These are phyloP conservation scores for Corylus avellana DNA, from an alignment of 306 rosid genomes.

Conservation along the genomic window DNA sequence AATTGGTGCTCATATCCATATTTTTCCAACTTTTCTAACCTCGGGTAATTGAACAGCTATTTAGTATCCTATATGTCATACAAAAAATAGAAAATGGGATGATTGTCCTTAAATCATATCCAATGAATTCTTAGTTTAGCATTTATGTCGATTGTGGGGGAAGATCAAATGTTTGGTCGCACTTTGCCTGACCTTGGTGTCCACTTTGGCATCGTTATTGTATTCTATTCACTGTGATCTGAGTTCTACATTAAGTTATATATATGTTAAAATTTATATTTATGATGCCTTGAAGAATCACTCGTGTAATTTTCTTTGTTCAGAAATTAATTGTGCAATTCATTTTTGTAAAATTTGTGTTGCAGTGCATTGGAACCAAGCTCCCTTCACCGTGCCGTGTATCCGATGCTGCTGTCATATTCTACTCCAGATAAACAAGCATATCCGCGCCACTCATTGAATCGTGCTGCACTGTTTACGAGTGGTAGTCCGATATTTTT, in stretches of 20 bases:
- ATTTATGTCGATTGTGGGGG: background rate
- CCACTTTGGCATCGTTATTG: background rate
- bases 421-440: constrained; percentile 86
- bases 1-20: constrained; percentile 22
- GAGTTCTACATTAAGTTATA: background rate
- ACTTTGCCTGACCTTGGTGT: background rate
- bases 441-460: constrained; percentile 85
- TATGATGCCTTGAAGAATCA: background rate
- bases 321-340: constrained; percentile 23
- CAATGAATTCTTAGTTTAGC: background rate
- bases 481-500: constrained; percentile 98
- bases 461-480: constrained; percentile 92
- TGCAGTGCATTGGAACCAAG: constrained; percentile 86
- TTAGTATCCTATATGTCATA: constrained; percentile 12
- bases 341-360: constrained; percentile 29
- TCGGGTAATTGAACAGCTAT: constrained; percentile 6
- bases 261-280: background rate
- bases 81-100: background rate
- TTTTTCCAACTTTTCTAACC: background rate
- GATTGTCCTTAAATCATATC: background rate
- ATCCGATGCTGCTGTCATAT: constrained; percentile 86
- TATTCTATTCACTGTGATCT: background rate
- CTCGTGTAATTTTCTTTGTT: constrained; percentile 16
- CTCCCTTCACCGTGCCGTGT: constrained; percentile 86
- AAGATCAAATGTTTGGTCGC: background rate